Conservation (phyloP, 345 rosid genomes). For the Dipteronia sinensis region DNA sequence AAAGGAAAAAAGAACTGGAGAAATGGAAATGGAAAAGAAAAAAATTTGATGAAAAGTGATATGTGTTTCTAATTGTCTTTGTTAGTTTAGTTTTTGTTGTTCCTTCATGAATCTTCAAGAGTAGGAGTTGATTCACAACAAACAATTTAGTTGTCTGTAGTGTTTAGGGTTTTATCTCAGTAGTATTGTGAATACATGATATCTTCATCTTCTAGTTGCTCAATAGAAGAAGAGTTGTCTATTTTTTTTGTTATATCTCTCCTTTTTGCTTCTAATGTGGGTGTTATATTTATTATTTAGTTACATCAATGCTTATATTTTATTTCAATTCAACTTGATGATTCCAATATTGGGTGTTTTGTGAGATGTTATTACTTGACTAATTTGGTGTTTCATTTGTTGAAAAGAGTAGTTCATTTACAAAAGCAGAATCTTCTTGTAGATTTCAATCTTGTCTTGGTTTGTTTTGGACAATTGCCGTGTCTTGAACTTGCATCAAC, state of each 20-base stretch:
- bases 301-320: no score
- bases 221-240: slow-evolving; percentile 18
- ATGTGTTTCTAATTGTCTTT: neutral
- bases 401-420: no score
- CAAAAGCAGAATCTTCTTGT: no score
- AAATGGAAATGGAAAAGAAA: neutral
- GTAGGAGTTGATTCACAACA: neutral
- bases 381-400: no score
- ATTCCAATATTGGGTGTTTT: neutral
- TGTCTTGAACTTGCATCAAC: no score
- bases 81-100: slow-evolving; percentile 10
- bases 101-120: neutral
- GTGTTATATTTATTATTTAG: neutral
- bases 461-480: no score
- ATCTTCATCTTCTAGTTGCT: slow-evolving; percentile 19
- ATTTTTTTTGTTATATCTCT: neutral
- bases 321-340: neutral
- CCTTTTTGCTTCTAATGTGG: neutral
- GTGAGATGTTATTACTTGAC: neutral
- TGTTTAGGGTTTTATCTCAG: slow-evolving; percentile 5
- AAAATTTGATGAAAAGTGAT: neutral
- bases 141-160: slow-evolving; percentile 1
- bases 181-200: slow-evolving; percentile 22
- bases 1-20: neutral
- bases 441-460: no score